These are phyloP conservation scores for Ophiostoma triangulosporum DNA, from an alignment of 2,329 filamentous ascomycete genomes.

Conservation along the genomic window DNA sequence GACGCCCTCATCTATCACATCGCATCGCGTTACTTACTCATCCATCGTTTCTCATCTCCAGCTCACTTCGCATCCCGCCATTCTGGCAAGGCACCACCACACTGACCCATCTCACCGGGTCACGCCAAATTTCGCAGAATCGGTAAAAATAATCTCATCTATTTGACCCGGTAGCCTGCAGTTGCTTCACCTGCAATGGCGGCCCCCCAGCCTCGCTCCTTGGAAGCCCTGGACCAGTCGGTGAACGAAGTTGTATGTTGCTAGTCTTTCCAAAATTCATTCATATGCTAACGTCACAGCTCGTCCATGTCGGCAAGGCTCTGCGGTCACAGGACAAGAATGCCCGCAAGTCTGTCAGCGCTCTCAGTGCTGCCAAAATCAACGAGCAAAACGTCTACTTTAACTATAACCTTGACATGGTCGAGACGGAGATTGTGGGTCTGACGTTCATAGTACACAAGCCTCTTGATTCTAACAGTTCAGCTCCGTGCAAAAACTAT, in stretches of 20 bases:
- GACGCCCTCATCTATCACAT: background rate
- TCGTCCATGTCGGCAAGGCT: constrained; percentile 46
- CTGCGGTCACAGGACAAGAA: constrained; percentile 35
- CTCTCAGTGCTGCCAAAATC: constrained; percentile 27
- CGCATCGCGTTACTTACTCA: background rate
- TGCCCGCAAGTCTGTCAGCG: constrained; percentile 24
- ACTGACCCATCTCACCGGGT: background rate
- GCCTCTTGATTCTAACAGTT: background rate
- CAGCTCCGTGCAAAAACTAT: constrained; percentile 41
- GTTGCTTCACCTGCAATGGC: constrained; percentile 3
- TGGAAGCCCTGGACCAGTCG: constrained; percentile 37
- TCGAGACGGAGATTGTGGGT: constrained; percentile 44
- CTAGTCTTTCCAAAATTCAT: background rate
- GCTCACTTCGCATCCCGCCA: background rate
- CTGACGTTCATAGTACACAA: background rate
- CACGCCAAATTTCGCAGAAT: background rate
- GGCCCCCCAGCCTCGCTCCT: constrained; percentile 13
- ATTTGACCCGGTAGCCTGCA: background rate
- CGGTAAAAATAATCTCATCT: background rate
- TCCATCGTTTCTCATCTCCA: background rate
- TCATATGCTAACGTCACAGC: constrained; percentile 23
- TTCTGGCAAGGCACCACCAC: background rate
- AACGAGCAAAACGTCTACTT: constrained; percentile 34
- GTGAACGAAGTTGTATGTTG: constrained; percentile 41
- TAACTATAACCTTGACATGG: constrained; percentile 39